Percentiles rank a stretch among this genome's conserved stretches.
phyloP scores from a whole-genome alignment of 225 moss, liverwort and hornwort species.

The Bryum argenteum region DNA sequence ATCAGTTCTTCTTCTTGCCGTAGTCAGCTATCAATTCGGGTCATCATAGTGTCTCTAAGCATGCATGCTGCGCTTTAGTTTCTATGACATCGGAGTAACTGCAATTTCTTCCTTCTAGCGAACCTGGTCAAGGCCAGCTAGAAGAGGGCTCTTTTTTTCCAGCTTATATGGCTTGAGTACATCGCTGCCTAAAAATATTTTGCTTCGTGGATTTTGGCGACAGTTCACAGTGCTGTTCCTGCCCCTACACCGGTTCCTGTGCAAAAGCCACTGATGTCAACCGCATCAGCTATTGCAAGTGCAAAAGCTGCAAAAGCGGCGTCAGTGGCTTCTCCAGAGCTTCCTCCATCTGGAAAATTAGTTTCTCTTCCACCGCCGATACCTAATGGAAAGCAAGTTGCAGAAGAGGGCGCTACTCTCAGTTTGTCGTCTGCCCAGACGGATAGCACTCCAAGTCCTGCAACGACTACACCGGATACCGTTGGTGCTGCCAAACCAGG shows the following conservation, averaged over 20 bases:
- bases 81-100: conserved; percentile 16
- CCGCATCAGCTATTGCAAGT: conserved; percentile 60
- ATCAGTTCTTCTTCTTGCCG: conserved; percentile 15
- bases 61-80: conserved; percentile 23
- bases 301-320: conserved; percentile 63
- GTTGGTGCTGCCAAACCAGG: conserved; percentile 52
- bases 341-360: conserved; percentile 42
- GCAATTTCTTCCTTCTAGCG: not conserved
- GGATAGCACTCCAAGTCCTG: conserved; percentile 79
- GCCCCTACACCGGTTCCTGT: conserved; percentile 39
- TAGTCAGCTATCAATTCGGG: conserved; percentile 7
- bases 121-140: conserved; percentile 7
- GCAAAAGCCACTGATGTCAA: conserved; percentile 52
- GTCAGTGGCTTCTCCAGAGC: conserved; percentile 68
- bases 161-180: conserved; percentile 16
- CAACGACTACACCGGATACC: conserved; percentile 55
- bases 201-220: conserved; percentile 27
- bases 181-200: conserved; percentile 26
- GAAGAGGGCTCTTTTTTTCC: conserved; percentile 19
- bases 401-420: conserved; percentile 58
- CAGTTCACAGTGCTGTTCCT: conserved; percentile 44
- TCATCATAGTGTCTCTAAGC: conserved; percentile 22
- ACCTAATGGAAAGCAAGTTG: conserved; percentile 45
- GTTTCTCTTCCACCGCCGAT: conserved; percentile 35
- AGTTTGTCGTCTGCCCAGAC: conserved; percentile 51